Conservation (phyloP, 805 yeast species). For the Ogataea salicorniae region DNA sequence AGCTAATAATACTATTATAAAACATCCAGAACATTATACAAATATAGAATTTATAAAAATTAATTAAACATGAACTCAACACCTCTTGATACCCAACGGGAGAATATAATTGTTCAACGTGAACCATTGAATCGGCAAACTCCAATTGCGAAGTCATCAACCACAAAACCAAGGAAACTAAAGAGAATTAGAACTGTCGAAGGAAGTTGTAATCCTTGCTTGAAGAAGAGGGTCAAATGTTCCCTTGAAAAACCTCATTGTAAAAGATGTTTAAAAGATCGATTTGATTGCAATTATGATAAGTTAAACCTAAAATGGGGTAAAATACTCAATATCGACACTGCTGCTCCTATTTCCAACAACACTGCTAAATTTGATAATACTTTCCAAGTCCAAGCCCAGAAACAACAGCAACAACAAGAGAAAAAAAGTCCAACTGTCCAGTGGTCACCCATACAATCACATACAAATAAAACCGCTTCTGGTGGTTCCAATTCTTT, state of each 20-base stretch:
- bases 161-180: slow-evolving; percentile 1
- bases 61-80: too few species aligned
- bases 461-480: too few species aligned
- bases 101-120: not conserved
- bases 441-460: too few species aligned
- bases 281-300: slow-evolving; percentile 38
- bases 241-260: slow-evolving; percentile 39
- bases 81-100: not conserved
- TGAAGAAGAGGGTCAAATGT: slow-evolving; percentile 44
- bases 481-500: too few species aligned
- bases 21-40: too few species aligned
- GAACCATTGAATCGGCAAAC: too few species aligned
- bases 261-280: slow-evolving; percentile 35
- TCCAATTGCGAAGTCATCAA: too few species aligned
- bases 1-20: too few species aligned
- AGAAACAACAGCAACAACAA: not conserved
- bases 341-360: not conserved
- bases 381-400: too few species aligned
- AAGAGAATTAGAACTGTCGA: slow-evolving; percentile 24
- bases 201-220: slow-evolving; percentile 42
- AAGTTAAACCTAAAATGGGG: slow-evolving; percentile 41
- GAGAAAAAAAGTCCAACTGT: not conserved
- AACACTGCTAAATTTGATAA: not conserved
- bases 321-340: slow-evolving; percentile 29
- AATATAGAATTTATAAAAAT: too few species aligned